Conservation (phyloP, 176 grass and related monocot species). For the Ensete glaucum region DNA sequence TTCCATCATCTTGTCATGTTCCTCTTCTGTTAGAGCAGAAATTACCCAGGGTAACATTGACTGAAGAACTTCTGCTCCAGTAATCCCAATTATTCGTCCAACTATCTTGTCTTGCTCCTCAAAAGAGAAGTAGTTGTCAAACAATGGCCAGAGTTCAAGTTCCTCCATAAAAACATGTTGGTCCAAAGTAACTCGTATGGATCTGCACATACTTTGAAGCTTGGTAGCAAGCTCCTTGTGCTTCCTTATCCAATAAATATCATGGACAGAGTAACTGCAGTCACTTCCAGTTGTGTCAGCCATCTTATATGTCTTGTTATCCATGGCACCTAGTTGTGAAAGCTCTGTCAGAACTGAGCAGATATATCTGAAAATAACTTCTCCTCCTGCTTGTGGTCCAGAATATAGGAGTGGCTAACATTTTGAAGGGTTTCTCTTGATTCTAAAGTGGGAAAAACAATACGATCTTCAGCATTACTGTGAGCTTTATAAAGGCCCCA, state of each 20-base stretch:
- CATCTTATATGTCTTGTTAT: conserved; percentile 6
- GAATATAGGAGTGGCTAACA: conserved; percentile 74
- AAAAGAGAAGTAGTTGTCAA: conserved; percentile 64
- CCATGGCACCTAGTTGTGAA: conserved; percentile 36
- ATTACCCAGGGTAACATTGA: conserved; percentile 93
- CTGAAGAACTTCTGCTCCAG: conserved; percentile 82
- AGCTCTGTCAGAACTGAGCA: conserved; percentile 41
- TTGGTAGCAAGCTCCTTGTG: conserved; percentile 66
- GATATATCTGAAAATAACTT: conserved; percentile 69
- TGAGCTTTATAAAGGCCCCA: conserved; percentile 88
- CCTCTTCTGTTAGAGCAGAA: conserved; percentile 54
- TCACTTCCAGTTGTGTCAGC: neutral
- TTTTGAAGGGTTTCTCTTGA: conserved; percentile 66
- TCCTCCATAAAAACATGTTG: conserved; percentile 77
- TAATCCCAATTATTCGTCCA: conserved; percentile 72
- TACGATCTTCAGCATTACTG: conserved; percentile 80
- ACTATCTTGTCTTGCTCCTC: conserved; percentile 86
- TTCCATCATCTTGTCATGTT: conserved; percentile 63
- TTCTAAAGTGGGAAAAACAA: conserved; percentile 83
- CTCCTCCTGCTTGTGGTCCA: conserved; percentile 88
- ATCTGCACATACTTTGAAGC: conserved; percentile 80
- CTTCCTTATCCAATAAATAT: conserved; percentile 39
- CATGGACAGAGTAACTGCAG: conserved; percentile 22
- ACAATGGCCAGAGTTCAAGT: conserved; percentile 81
- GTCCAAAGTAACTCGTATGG: conserved; percentile 57